A percentile compares a stretch with the other conserved stretches of the same genome.
Evolutionary conservation across 1,284 basidiomycete genomes (phyloP).

Genomic region (Pholiota adiposa): DNA sequence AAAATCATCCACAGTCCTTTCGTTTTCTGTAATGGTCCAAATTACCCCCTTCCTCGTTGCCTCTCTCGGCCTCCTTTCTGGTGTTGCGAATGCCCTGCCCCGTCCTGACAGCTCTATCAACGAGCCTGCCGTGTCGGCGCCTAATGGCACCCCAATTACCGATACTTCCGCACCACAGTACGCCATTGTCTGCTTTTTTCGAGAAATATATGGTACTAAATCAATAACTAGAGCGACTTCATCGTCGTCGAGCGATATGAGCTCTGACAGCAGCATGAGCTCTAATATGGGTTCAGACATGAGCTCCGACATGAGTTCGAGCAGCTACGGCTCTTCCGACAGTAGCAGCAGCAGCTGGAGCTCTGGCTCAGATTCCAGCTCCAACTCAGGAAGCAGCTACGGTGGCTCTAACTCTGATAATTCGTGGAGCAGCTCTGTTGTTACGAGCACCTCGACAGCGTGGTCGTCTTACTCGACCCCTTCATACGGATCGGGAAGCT

Average conservation of each 20-base stretch:
- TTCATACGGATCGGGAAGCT: slow-evolving; percentile 69
- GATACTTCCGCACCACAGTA: slow-evolving; percentile 28
- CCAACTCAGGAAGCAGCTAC: slow-evolving; percentile 8
- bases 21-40: slow-evolving; percentile 55
- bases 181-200: slow-evolving; percentile 26
- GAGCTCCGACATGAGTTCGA: slow-evolving; percentile 15
- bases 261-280: slow-evolving; percentile 11
- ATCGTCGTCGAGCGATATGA: slow-evolving; percentile 4
- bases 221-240: background rate
- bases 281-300: slow-evolving; percentile 8
- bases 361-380: slow-evolving; percentile 14
- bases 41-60: slow-evolving; percentile 55
- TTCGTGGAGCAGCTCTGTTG: slow-evolving; percentile 22
- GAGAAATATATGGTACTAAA: background rate
- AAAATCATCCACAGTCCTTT: slow-evolving; percentile 51
- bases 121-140: slow-evolving; percentile 51
- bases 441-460: slow-evolving; percentile 35
- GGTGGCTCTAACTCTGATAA: slow-evolving; percentile 13
- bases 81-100: slow-evolving; percentile 53
- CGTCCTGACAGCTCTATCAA: slow-evolving; percentile 47
- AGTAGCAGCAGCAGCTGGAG: slow-evolving; percentile 16
- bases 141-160: slow-evolving; percentile 44
- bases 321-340: slow-evolving; percentile 24
- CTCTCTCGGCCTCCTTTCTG: slow-evolving; percentile 51
- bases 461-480: slow-evolving; percentile 41